Conservation (phyloP, 139 green algal genomes). For the Chlorella sp. region DNA sequence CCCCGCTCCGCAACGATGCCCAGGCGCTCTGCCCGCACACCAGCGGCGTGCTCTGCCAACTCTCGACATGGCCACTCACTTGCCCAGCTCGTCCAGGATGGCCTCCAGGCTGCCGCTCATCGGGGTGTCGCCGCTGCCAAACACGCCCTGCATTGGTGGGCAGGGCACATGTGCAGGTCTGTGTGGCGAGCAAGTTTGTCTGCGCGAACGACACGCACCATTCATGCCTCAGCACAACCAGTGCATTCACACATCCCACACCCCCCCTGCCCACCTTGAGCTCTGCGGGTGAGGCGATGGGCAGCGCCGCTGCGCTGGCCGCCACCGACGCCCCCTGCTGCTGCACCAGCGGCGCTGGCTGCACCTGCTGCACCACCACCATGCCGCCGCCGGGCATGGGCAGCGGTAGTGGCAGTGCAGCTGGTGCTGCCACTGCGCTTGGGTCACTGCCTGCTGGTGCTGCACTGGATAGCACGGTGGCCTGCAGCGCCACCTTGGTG, state of each 20-base stretch:
- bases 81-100: slow-evolving; percentile 28
- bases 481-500: slow-evolving; percentile 1
- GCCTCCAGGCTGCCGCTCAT: slow-evolving; percentile 12
- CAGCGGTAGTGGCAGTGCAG: slow-evolving; percentile 12
- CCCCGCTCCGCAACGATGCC: too few species aligned
- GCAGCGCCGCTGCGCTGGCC: neutral
- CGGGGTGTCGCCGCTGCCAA: slow-evolving; percentile 24
- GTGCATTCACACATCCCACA: neutral
- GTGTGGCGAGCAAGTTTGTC: too few species aligned
- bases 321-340: neutral
- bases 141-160: neutral
- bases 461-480: neutral
- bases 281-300: slow-evolving; percentile 4
- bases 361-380: neutral
- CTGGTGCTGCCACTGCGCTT: neutral
- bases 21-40: too few species aligned
- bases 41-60: too few species aligned
- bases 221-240: too few species aligned
- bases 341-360: neutral
- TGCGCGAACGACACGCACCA: too few species aligned
- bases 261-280: slow-evolving; percentile 11
- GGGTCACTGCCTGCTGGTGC: neutral
- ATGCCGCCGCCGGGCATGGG: neutral
- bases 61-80: too few species aligned
- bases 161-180: too few species aligned